Evolutionary conservation across 805 yeast genomes (phyloP).

Genomic region (Yamadazyma laniorum): DNA sequence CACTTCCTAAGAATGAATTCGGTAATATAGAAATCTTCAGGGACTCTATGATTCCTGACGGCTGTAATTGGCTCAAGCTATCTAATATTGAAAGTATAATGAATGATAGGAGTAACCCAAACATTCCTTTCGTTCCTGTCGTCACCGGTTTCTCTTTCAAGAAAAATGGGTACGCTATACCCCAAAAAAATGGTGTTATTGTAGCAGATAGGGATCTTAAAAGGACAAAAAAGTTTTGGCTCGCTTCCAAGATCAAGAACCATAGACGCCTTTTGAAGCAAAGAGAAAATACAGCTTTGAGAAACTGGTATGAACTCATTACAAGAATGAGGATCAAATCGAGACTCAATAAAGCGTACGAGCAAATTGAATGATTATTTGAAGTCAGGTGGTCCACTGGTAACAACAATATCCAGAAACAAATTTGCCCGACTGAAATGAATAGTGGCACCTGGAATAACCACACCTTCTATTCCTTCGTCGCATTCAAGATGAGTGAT

Average conservation of each 20-base stretch:
- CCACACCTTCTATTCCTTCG: constrained; percentile 20
- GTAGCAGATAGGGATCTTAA: constrained; percentile 18
- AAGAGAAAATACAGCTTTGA: constrained; percentile 8
- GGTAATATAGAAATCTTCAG: constrained; percentile 33
- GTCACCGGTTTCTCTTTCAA: constrained; percentile 29
- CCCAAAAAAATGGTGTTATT: constrained; percentile 27
- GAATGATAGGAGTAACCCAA: constrained; percentile 10
- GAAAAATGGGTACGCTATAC: constrained; percentile 25
- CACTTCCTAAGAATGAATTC: constrained; percentile 27
- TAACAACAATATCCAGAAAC: constrained; percentile 17
- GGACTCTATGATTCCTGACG: constrained; percentile 29
- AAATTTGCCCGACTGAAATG: constrained; percentile 12
- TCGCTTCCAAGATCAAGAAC: constrained; percentile 17
- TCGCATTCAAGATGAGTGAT: constrained; percentile 1
- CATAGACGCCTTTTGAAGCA: constrained; percentile 5
- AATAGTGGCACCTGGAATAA: constrained; percentile 26
- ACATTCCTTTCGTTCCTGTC: constrained; percentile 28
- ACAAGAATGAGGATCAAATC: constrained; percentile 18
- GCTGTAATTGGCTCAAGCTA: constrained; percentile 27
- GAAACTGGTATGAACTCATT: constrained; percentile 16
- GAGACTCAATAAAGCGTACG: constrained; percentile 11
- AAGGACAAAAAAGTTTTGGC: constrained; percentile 25
- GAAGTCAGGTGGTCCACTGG: constrained; percentile 34
- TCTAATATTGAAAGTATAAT: constrained; percentile 21
- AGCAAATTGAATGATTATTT: constrained; percentile 18